Evolutionary conservation across 2,329 filamentous ascomycete genomes (phyloP), one percentile per base, ranked within the genome.

Genomic region (Aspergillus chevalieri): DNA sequence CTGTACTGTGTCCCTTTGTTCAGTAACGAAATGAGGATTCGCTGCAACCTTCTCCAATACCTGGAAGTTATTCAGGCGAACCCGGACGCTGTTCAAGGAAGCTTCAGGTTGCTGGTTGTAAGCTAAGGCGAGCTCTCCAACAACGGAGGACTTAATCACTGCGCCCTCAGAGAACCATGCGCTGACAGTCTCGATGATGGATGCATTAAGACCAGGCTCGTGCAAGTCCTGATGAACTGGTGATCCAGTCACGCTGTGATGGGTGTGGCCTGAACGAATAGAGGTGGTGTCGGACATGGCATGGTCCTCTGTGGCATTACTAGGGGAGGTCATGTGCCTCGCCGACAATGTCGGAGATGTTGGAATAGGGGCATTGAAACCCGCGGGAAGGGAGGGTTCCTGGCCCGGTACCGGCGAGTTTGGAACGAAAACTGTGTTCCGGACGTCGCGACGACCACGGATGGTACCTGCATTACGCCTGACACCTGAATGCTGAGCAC

Each of bases 41-140:
- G 91, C 90, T 0, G 90, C 91, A 49, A 98, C 91, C 62, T 89
- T 90, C 61, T 97, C 93, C 5, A 98, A 79, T n/a, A 81, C 79
- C 8, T 84, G 73, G 65, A 95, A 95, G 65, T 95, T 93, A 62
- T 95, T 89, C 52, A 98, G 81, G 17, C 88, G 85, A 57, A 97
- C 85, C 2, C 75, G 85, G 61, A 91, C 80, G 2, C 67, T 70
- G 19, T 73, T 73, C 47, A 71, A 67, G 19, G 69, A 64, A 12
- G 66, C 47, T 21, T 59, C 61, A 15, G 65, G 48, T 48, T 58
- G 43, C 34, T 64, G 51, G 55, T 93, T 93, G 67, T 91, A 91
- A 19, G 85, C 83, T 56, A 98, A 81, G 3, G 92, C 93, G 57
- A 98, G 83, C 71, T 98, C 92, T 50, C 93, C 93, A 42, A 85